These are phyloP conservation scores for Rubroshorea leprosula DNA, from an alignment of 345 rosid species.

Conservation along the genomic window DNA sequence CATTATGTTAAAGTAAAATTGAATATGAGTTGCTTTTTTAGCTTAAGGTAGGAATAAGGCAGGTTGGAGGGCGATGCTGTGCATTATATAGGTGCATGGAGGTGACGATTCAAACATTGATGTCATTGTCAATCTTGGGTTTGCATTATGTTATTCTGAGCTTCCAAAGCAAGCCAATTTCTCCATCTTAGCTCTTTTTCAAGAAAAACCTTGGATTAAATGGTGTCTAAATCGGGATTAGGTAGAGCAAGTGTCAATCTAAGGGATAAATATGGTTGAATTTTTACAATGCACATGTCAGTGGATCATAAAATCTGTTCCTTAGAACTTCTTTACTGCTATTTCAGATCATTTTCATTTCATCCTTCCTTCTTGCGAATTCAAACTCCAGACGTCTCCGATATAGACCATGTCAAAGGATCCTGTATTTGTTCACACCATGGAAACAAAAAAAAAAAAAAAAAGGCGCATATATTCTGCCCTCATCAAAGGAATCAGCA, in stretches of 20 bases:
- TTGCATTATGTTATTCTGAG: background rate
- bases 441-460: no score
- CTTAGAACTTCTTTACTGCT: no score
- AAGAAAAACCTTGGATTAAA: no score
- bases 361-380: no score
- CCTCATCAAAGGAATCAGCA: slow-evolving; percentile 13
- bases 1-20: slow-evolving; percentile 16
- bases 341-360: no score
- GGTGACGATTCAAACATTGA: slow-evolving; percentile 16
- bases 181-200: no score
- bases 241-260: slow-evolving; percentile 10
- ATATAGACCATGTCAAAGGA: no score
- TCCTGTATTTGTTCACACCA: no score
- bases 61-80: background rate
- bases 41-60: background rate
- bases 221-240: slow-evolving; percentile 12
- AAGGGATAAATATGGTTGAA: background rate
- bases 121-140: slow-evolving; percentile 8
- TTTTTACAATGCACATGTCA: background rate
- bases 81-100: slow-evolving; percentile 21
- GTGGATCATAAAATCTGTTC: no score
- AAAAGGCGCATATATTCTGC: no score
- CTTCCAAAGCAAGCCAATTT: slow-evolving; percentile 16
- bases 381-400: no score
- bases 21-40: background rate